Base-by-base conservation (phyloP, 345 rosid species). In the Punica granatum region DNA sequence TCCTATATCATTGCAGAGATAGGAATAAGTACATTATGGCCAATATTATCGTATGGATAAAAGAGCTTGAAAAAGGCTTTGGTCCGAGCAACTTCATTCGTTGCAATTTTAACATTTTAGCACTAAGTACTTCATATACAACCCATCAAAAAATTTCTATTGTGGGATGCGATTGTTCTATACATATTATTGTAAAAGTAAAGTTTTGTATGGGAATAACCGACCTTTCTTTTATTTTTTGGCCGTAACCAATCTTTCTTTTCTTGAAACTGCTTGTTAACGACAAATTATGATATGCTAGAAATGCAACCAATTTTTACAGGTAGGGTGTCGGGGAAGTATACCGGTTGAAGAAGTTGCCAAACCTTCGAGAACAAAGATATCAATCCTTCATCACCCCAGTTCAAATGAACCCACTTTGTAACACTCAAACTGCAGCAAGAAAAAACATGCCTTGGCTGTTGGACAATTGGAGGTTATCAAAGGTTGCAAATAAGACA, bases 321-420 rank as follows among this genome's bases (percentile, higher is more conserved):
- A 23, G 6, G n/a, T 1, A 46, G 23, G 42, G 31, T 46, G 21
- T 43, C 32, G 18, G 36, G 10, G 30, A 74, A 49, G 61, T 63
- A 80, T 79, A 94, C 99, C 80, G 85, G 90, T 39, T 67, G 75
- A 49, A 94, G 98, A 78, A 88, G 95, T 31, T 43, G 85, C 96
- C 96, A 89, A 64, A 89, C 80, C 77, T 81, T 89, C 9, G 88
- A 74, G 69, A 94, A 94, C 60, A 83, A 77, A 30, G 87, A 81
- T 70, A 91, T 83, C 74, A 94, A 69, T 48, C 98, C 98, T 65
- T 91, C 96, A 39, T 94, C 98, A 33, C 98, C 97, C 98, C 98
- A 91, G 69, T 94, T 94, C 77, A 94, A 77, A 68, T 94, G 99
- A 79, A 94, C 80, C 99, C 99, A 94, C 64, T 94, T 94, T n/a